phyloP scores from a whole-genome alignment of 768 basidiomycete species.

The Lactifluus rugatus region DNA sequence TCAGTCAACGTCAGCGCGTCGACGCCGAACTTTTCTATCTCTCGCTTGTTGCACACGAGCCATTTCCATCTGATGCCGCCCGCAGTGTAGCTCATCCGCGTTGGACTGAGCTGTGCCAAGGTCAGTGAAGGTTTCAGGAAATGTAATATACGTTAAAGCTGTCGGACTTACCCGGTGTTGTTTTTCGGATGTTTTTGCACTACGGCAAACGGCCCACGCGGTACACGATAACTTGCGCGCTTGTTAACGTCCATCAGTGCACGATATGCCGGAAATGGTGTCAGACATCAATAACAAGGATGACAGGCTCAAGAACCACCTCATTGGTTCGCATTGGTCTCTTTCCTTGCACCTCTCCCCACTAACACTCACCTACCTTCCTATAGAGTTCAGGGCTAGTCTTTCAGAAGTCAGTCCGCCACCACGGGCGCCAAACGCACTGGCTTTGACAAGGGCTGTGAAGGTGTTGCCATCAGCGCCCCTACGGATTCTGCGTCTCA shows the following conservation, averaged over 20 bases:
- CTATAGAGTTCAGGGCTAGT: slow-evolving; percentile 19
- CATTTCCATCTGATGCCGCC: slow-evolving; percentile 34
- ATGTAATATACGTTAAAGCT: background rate
- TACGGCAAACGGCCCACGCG: background rate
- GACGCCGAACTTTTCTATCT: slow-evolving; percentile 82
- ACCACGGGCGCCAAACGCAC: slow-evolving; percentile 2
- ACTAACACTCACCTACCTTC: background rate
- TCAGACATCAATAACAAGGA: slow-evolving; percentile 22
- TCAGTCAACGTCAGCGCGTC: slow-evolving; percentile 57
- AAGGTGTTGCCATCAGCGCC: slow-evolving; percentile 63
- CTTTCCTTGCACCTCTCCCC: background rate
- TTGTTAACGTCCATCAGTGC: slow-evolving; percentile 32
- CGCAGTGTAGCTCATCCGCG: slow-evolving; percentile 47
- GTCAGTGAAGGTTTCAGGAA: slow-evolving; percentile 33
- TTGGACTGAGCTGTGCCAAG: slow-evolving; percentile 52
- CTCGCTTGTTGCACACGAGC: slow-evolving; percentile 46
- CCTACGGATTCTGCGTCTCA: slow-evolving; percentile 52
- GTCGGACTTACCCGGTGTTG: background rate
- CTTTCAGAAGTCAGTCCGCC: background rate
- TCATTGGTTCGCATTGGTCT: slow-evolving; percentile 42
- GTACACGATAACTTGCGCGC: background rate
- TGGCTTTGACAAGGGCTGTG: slow-evolving; percentile 27
- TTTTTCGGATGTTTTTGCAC: background rate
- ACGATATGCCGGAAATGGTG: slow-evolving; percentile 42
- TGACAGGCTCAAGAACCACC: slow-evolving; percentile 47